Base-by-base conservation (phyloP, 2,329 filamentous ascomycete genomes). In the Didymosphaeria variabile region DNA sequence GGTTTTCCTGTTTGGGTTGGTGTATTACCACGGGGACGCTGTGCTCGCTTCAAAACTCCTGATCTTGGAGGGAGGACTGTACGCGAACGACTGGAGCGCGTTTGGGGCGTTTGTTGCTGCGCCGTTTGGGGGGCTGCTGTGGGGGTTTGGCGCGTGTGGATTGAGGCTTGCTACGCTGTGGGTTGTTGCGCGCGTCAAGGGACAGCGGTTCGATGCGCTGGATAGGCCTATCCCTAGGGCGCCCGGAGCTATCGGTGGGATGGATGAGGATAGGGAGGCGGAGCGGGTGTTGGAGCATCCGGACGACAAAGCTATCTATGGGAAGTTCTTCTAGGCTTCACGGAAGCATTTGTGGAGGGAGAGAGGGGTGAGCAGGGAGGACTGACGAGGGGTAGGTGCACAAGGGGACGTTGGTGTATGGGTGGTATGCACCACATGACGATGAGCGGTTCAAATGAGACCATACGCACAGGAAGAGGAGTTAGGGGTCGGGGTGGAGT, bases 21-120 rank as follows among this genome's bases (percentile, higher is more conserved):
- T 93, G 62, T 95, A 94, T 81, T 94, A 91, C 74, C 88, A 90
- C 73, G 90, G 89, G 50, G 85, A 88, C 71, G 88, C 86, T 1
- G 74, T 83, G 56, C 72, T 83, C 7, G 92, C 90, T 5, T 89
- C 84, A 1, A 83, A 89, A 60, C 85, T 95, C 58, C 85, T 95
- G 53, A 81, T 94, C 29, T 80, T 95, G 13, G 84, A 92, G 73
- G 83, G 89, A 66, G 92, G 92, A 0, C 82, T 95, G 21, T 95
- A 94, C 77, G 86, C 83, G 0, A 84, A 88, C 51, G 91, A 94
- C 76, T 95, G 92, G 92, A 90, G 88, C 64, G 90, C 86, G 1
- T 95, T 95, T 76, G 92, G 91, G 36, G 91, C 91, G 5, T 95
- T 94, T 70, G 89, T 94, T 5, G 91, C 90, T 10, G 91, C 92